Evolutionary conservation across 305 asterid species (phyloP).

Genomic region (Fraxinus angustifolia): DNA sequence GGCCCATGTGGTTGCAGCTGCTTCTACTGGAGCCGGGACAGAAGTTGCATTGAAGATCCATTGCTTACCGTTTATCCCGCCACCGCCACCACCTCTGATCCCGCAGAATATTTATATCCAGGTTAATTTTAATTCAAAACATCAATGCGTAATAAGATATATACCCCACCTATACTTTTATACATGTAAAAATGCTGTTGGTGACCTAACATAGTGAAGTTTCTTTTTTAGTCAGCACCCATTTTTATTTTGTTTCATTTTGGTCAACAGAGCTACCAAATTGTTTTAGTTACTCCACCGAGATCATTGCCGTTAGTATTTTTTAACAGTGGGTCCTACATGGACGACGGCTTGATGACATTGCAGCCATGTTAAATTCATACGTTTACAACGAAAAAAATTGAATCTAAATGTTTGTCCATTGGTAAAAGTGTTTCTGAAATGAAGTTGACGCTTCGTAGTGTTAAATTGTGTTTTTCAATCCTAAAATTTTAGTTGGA

Average conservation of each 20-base stretch:
- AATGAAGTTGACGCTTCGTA: not conserved
- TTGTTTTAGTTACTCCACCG: not conserved
- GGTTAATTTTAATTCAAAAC: constrained; percentile 37
- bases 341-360: not conserved
- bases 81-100: constrained; percentile 61
- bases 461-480: not conserved
- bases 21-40: constrained; percentile 25
- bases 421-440: not conserved
- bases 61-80: constrained; percentile 42
- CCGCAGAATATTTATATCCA: constrained; percentile 51
- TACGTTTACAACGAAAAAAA: not conserved
- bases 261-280: not conserved
- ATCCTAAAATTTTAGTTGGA: not conserved
- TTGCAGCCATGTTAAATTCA: not conserved
- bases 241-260: not conserved
- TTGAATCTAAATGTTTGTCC: not conserved
- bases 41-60: constrained; percentile 31
- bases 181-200: not conserved
- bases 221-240: not conserved
- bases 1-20: constrained; percentile 30
- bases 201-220: not conserved
- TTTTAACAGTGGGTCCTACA: not conserved
- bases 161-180: not conserved
- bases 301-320: not conserved
- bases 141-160: not conserved